These are phyloP conservation scores for Umbelopsis sp. DNA, from an alignment of 192 early-diverging fungal genomes.

Conservation along the genomic window DNA sequence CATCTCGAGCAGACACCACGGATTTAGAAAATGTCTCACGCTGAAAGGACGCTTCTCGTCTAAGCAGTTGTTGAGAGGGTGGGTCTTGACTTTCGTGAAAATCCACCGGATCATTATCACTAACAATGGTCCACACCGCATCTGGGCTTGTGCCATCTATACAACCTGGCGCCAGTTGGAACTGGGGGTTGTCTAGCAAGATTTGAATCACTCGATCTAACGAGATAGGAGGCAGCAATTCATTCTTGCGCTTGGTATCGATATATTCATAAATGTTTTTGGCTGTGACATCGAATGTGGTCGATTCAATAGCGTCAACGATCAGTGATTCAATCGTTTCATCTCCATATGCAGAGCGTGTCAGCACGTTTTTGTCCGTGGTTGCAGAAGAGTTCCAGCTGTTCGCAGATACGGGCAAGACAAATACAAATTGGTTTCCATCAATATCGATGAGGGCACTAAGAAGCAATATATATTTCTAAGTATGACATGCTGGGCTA, in stretches of 20 bases:
- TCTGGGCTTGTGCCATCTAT: neutral
- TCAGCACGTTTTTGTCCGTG: neutral
- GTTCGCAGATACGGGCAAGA: neutral
- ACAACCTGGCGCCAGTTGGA: conserved; percentile 9
- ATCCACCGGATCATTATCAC: conserved; percentile 10
- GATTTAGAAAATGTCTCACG: conserved; percentile 14
- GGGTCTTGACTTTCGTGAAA: conserved; percentile 12
- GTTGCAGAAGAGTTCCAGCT: neutral
- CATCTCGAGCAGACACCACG: conserved; percentile 8
- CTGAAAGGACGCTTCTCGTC: conserved; percentile 11
- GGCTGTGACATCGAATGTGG: neutral
- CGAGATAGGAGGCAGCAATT: neutral
- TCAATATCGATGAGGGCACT: conserved; percentile 10
- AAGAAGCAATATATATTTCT: neutral
- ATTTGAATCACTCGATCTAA: neutral
- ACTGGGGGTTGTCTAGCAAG: neutral
- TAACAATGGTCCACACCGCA: conserved; percentile 5
- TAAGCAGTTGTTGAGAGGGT: neutral
- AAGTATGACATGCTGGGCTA: neutral
- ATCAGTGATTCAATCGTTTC: conserved; percentile 8
- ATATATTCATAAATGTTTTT: neutral
- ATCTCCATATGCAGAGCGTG: neutral
- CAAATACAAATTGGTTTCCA: conserved; percentile 16
- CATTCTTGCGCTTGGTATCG: neutral
- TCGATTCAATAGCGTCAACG: conserved; percentile 16